Percentiles rank a stretch among this genome's conserved stretches.
Conservation (phyloP, 768 basidiomycete species). For the Rhodotorula sphaerocarpa region DNA sequence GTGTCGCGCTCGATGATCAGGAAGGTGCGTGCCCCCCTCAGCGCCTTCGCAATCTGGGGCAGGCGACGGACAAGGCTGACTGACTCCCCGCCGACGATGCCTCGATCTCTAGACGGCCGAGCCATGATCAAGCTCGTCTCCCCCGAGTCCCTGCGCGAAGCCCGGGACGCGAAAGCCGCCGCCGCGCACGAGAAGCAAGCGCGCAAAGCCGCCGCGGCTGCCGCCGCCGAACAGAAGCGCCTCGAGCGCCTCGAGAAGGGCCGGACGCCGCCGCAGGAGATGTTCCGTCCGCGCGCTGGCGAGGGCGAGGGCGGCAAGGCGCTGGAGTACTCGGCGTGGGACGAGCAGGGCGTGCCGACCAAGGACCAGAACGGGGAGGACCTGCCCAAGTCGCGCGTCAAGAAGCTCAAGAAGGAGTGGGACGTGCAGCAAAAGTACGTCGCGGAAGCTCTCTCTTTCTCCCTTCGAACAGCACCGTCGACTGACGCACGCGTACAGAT, state of each 20-base stretch:
- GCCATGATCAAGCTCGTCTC: conserved; percentile 88
- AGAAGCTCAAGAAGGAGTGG: conserved; percentile 70
- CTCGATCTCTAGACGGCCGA: conserved; percentile 60
- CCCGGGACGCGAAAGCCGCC: conserved; percentile 79
- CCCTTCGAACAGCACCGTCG: background rate
- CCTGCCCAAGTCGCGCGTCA: conserved; percentile 67
- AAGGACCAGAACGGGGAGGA: conserved; percentile 79
- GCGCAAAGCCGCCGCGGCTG: conserved; percentile 48
- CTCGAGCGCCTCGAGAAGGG: conserved; percentile 78
- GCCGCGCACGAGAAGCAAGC: conserved; percentile 64
- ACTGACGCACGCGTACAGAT: background rate
- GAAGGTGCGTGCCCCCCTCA: conserved; percentile 54
- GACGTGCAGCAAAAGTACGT: conserved; percentile 57
- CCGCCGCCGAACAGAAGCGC: conserved; percentile 51
- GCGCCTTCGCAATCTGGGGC: no score
- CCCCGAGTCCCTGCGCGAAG: conserved; percentile 68
- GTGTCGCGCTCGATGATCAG: conserved; percentile 92
- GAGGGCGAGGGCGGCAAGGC: no score
- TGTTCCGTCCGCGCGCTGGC: conserved; percentile 60
- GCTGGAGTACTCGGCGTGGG: conserved; percentile 69
- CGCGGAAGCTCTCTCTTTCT: background rate
- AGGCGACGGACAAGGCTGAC: no score
- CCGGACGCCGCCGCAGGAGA: conserved; percentile 59
- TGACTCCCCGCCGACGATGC: background rate
- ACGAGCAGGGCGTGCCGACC: conserved; percentile 72